phyloP scores from a whole-genome alignment of 257 asterid species.

The Nemophila menziesii region DNA sequence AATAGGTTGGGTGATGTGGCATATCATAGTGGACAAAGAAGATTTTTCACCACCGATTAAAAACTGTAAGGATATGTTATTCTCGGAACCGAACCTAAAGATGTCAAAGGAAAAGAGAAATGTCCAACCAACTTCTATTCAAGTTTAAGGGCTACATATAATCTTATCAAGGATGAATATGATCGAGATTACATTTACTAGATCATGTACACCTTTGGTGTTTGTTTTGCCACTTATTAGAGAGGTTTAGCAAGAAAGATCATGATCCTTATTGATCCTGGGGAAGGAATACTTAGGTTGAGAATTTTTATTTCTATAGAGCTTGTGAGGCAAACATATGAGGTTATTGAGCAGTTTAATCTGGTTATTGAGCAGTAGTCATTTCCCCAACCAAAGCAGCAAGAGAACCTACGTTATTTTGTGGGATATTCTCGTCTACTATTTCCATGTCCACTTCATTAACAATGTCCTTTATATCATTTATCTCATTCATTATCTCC shows the following conservation, averaged over 20 bases:
- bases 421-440: too few relatives aligned
- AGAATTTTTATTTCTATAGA: conserved; percentile 78
- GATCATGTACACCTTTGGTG: conserved; percentile 80
- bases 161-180: conserved; percentile 74
- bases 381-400: too few relatives aligned
- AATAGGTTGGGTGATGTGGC: too few relatives aligned
- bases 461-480: too few relatives aligned
- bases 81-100: conserved; percentile 71
- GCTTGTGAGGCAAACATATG: conserved; percentile 78
- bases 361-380: conserved; percentile 49
- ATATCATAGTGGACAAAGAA: conserved; percentile 68
- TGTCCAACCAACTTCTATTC: conserved; percentile 84
- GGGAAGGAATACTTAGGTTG: conserved; percentile 83
- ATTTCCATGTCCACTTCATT: too few relatives aligned
- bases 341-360: conserved; percentile 71
- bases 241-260: conserved; percentile 71
- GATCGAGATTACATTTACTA: conserved; percentile 88
- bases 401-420: too few relatives aligned
- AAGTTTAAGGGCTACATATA: conserved; percentile 83
- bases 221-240: conserved; percentile 76
- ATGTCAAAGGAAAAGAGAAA: conserved; percentile 61
- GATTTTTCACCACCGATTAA: conserved; percentile 80
- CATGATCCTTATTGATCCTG: conserved; percentile 71
- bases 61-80: conserved; percentile 73
- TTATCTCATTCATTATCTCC: too few relatives aligned